phyloP scores from a whole-genome alignment of 140 eudicot genomes.

The Cichorium intybus region DNA sequence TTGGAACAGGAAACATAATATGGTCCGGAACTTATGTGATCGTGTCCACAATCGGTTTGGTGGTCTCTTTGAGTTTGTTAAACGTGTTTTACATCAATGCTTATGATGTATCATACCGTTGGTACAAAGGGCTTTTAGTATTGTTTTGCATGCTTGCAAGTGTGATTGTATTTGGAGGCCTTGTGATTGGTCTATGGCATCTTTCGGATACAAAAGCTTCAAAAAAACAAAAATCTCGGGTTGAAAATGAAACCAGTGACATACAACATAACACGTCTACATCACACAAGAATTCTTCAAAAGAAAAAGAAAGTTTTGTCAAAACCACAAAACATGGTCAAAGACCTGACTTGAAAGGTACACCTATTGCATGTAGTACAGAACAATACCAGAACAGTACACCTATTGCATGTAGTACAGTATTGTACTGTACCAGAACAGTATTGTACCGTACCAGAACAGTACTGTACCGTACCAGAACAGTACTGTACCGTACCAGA shows the following conservation, averaged over 20 bases:
- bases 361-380: not conserved
- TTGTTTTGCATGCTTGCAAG: constrained; percentile 68
- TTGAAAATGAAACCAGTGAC: constrained; percentile 10
- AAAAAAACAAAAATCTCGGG: constrained; percentile 11
- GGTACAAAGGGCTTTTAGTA: constrained; percentile 88
- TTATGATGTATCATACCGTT: constrained; percentile 39
- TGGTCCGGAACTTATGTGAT: constrained; percentile 73
- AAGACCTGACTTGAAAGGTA: constrained; percentile 82
- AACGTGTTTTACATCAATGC: constrained; percentile 56
- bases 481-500: not conserved
- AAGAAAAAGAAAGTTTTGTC: constrained; percentile 25
- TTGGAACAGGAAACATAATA: constrained; percentile 70
- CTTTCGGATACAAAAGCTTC: constrained; percentile 55
- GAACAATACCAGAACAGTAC: constrained; percentile 23
- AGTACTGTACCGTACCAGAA: no score
- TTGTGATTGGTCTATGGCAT: constrained; percentile 62
- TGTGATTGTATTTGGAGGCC: constrained; percentile 65
- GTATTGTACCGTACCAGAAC: no score
- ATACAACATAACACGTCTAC: constrained; percentile 21
- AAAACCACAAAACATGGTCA: constrained; percentile 51
- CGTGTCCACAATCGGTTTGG: constrained; percentile 58
- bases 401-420: not conserved
- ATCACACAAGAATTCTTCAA: constrained; percentile 31
- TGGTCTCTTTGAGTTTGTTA: constrained; percentile 44
- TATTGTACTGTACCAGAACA: not conserved